Evolutionary conservation across 2,329 filamentous ascomycete genomes (phyloP).

Genomic region (Colletotrichum sp.): DNA sequence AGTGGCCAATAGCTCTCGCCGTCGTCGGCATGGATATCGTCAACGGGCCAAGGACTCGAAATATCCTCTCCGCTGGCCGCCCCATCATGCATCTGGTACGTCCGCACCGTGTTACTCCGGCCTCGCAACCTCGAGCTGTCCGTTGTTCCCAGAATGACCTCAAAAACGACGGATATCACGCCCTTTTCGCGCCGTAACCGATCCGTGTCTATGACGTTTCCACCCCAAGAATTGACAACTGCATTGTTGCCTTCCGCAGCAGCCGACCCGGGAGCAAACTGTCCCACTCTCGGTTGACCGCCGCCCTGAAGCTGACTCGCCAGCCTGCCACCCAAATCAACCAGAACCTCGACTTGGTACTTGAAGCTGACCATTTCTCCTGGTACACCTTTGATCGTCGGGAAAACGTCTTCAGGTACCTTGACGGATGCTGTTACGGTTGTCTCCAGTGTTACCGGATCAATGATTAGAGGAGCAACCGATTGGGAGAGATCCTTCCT

Average conservation of each 20-base stretch:
- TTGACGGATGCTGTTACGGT: conserved; percentile 84
- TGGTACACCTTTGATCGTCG: conserved; percentile 87
- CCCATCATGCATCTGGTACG: conserved; percentile 25
- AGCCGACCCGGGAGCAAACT: conserved; percentile 28
- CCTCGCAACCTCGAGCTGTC: conserved; percentile 63
- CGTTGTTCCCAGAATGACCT: conserved; percentile 84
- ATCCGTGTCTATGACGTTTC: conserved; percentile 86
- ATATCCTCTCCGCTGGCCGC: conserved; percentile 37
- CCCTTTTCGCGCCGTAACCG: conserved; percentile 87
- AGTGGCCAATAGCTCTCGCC: conserved; percentile 17
- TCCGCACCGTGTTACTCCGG: conserved; percentile 23
- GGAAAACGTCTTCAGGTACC: conserved; percentile 89
- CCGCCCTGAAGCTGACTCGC: conserved; percentile 73
- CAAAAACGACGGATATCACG: conserved; percentile 86
- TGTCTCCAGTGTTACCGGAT: conserved; percentile 78
- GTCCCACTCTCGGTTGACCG: conserved; percentile 54
- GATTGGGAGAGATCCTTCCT: conserved; percentile 93
- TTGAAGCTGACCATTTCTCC: conserved; percentile 95
- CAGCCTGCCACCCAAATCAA: conserved; percentile 89
- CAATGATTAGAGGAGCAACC: conserved; percentile 86
- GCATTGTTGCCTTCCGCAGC: conserved; percentile 45
- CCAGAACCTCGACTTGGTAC: conserved; percentile 90
- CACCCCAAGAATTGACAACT: conserved; percentile 59
- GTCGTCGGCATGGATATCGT: conserved; percentile 10
- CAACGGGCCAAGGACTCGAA: conserved; percentile 22